phyloP scores from a whole-genome alignment of 2,329 filamentous ascomycete genomes.

The Botrytis pseudocinerea region DNA sequence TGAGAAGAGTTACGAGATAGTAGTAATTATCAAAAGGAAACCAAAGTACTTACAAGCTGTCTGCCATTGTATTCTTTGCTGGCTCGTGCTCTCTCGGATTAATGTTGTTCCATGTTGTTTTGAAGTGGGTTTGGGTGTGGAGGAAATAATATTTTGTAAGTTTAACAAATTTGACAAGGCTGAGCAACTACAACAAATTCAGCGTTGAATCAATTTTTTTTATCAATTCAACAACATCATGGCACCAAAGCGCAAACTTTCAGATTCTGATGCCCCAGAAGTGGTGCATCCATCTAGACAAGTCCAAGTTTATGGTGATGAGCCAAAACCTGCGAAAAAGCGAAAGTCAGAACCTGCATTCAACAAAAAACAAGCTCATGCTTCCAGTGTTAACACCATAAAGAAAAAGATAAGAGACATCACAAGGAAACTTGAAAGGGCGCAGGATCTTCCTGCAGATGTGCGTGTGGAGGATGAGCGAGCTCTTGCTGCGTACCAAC shows the following conservation, averaged over 20 bases:
- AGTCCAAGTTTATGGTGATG: constrained; percentile 37
- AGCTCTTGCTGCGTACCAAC: constrained; percentile 66
- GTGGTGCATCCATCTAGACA: constrained; percentile 40
- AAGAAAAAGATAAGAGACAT: constrained; percentile 73
- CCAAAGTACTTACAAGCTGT: background rate
- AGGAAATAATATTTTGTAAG: constrained; percentile 1
- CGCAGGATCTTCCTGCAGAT: constrained; percentile 65
- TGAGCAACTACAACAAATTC: constrained; percentile 20
- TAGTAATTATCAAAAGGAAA: background rate
- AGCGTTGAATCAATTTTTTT: constrained; percentile 7
- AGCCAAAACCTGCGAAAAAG: constrained; percentile 38
- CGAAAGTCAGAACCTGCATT: constrained; percentile 36
- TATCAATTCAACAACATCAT: constrained; percentile 30
- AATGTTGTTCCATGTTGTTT: constrained; percentile 3
- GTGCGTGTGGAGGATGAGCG: constrained; percentile 69
- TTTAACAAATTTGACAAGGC: constrained; percentile 20
- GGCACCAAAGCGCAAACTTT: constrained; percentile 38
- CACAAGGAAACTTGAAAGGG: constrained; percentile 62
- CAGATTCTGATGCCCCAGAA: constrained; percentile 31
- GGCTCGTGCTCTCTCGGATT: background rate
- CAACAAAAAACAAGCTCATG: constrained; percentile 39
- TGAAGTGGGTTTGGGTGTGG: background rate
- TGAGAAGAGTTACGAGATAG: background rate
- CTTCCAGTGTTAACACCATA: constrained; percentile 54
- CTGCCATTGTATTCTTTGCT: background rate